Evolutionary conservation across 148 eudicot genomes (phyloP).

Genomic region (Mesembryanthemum crystallinum): DNA sequence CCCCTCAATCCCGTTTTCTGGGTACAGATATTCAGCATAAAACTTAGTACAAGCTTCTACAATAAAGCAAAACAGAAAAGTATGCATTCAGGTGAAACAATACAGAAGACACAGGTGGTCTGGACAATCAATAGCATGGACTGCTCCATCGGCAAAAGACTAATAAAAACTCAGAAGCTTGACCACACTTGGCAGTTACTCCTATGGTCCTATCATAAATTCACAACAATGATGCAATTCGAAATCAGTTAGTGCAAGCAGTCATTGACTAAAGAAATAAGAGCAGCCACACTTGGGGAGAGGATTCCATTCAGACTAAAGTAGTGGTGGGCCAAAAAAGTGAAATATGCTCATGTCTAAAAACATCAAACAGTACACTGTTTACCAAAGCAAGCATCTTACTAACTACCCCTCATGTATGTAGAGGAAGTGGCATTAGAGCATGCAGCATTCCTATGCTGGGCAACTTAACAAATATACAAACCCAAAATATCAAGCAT

Average conservation of each 20-base stretch:
- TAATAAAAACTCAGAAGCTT: background rate
- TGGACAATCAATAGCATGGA: background rate
- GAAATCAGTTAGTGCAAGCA: background rate
- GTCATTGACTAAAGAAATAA: background rate
- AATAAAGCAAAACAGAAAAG: background rate
- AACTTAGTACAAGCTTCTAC: background rate
- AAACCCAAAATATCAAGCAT: background rate
- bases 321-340: background rate
- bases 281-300: background rate
- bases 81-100: background rate
- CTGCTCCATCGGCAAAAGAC: background rate
- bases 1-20: background rate
- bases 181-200: background rate
- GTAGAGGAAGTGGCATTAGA: background rate
- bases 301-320: background rate
- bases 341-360: background rate
- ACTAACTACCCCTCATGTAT: background rate
- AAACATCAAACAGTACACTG: background rate
- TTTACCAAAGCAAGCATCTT: background rate
- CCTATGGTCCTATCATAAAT: background rate
- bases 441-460: background rate
- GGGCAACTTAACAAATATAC: background rate
- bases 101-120: background rate
- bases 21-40: background rate
- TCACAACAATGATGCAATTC: background rate